These are phyloP conservation scores for Adenanthera pavonina DNA, from an alignment of 306 rosid species.

Conservation along the genomic window DNA sequence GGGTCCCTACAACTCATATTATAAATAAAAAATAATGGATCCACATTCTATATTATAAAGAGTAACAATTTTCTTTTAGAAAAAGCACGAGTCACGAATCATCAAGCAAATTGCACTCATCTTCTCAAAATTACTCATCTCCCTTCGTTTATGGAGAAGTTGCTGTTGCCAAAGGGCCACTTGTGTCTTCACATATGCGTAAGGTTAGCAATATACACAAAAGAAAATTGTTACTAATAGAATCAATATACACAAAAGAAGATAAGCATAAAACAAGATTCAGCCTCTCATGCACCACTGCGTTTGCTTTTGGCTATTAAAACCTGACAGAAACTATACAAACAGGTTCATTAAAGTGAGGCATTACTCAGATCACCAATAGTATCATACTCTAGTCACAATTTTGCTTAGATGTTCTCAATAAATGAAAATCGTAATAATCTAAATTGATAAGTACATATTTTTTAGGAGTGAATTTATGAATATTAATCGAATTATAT, in stretches of 20 bases:
- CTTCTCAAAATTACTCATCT: conserved; percentile 73
- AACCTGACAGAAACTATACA: neutral
- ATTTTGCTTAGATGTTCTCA: conserved; percentile 1
- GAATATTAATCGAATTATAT: too few relatives aligned
- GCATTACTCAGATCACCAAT: conserved; percentile 24
- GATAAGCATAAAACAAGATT: conserved; percentile 21
- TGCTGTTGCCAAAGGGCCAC: conserved; percentile 88
- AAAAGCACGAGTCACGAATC: too few relatives aligned
- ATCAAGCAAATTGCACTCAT: conserved; percentile 47
- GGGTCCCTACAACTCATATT: too few relatives aligned
- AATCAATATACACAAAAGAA: neutral
- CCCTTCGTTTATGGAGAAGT: conserved; percentile 81
- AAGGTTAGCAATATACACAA: conserved; percentile 25
- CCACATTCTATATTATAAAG: too few relatives aligned
- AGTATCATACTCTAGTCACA: neutral
- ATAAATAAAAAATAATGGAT: too few relatives aligned
- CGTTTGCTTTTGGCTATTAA: neutral
- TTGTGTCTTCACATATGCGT: conserved; percentile 60
- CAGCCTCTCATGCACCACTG: conserved; percentile 22
- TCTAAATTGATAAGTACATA: neutral
- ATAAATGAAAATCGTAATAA: conserved; percentile 10
- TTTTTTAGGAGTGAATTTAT: too few relatives aligned
- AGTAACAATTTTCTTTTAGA: too few relatives aligned
- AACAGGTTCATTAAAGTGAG: neutral
- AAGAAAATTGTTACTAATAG: conserved; percentile 37